A percentile compares a stretch with the other conserved stretches of the same genome.
Conservation (phyloP, 257 asterid species). For the Primulina huaijiensis region DNA sequence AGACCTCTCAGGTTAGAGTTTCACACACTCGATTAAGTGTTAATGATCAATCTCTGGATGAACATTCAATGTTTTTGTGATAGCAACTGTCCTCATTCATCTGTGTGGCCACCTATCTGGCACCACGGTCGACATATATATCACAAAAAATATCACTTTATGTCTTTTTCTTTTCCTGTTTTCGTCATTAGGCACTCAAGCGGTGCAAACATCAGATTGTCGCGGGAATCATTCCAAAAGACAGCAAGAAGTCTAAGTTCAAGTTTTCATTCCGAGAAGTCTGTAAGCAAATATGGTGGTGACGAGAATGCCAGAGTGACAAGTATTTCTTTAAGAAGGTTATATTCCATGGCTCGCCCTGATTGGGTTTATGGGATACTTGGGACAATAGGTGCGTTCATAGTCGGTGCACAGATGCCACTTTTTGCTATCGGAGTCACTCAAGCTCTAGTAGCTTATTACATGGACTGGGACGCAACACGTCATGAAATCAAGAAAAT, state of each 20-base stretch:
- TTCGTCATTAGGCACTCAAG: slow-evolving; percentile 63
- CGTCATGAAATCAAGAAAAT: slow-evolving; percentile 77
- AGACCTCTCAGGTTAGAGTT: slow-evolving; percentile 59
- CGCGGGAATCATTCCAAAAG: slow-evolving; percentile 72
- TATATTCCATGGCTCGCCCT: slow-evolving; percentile 79
- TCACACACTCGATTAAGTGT: neutral
- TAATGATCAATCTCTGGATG: too few species aligned
- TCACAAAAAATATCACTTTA: too few species aligned
- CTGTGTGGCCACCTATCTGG: too few species aligned
- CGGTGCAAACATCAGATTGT: slow-evolving; percentile 67
- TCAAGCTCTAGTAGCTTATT: slow-evolving; percentile 92
- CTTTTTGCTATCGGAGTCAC: slow-evolving; percentile 94
- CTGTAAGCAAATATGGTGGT: slow-evolving; percentile 58
- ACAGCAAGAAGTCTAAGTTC: slow-evolving; percentile 78
- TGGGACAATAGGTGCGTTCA: slow-evolving; percentile 76
- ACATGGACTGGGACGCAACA: slow-evolving; percentile 98
- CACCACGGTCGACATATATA: too few species aligned
- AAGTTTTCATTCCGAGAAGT: slow-evolving; percentile 89
- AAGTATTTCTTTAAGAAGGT: slow-evolving; percentile 49
- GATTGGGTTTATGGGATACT: slow-evolving; percentile 81
- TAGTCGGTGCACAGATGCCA: slow-evolving; percentile 96
- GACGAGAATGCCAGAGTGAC: slow-evolving; percentile 27
- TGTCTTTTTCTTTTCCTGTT: too few species aligned
- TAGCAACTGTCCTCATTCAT: too few species aligned
- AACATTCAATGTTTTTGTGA: too few species aligned